phyloP scores from a whole-genome alignment of 1,284 basidiomycete genomes.

The Takashimella koratensis region DNA sequence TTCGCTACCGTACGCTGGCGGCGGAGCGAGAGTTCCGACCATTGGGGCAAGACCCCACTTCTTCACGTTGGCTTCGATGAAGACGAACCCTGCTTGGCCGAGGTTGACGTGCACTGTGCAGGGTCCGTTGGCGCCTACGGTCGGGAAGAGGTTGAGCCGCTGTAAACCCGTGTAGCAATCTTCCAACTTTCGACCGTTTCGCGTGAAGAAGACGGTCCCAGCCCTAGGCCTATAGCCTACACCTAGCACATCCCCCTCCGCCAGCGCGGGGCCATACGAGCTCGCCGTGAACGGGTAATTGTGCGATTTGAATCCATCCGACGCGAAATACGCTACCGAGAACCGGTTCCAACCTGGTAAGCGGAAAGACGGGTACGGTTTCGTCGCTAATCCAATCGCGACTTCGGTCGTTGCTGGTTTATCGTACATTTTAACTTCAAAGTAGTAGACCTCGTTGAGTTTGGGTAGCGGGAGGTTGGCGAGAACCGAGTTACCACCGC shows the following conservation, averaged over 20 bases:
- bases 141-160: slow-evolving; percentile 88
- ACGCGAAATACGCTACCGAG: slow-evolving; percentile 93
- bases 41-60: slow-evolving; percentile 96
- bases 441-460: slow-evolving; percentile 95
- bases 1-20: slow-evolving; percentile 91
- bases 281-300: slow-evolving; percentile 92
- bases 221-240: slow-evolving; percentile 88
- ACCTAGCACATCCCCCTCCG: slow-evolving; percentile 91
- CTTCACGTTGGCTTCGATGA: slow-evolving; percentile 97
- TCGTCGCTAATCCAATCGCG: slow-evolving; percentile 85
- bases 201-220: slow-evolving; percentile 94
- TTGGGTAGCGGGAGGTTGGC: slow-evolving; percentile 92
- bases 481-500: slow-evolving; percentile 78
- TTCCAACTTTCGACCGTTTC: slow-evolving; percentile 90
- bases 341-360: slow-evolving; percentile 82
- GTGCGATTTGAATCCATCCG: slow-evolving; percentile 91
- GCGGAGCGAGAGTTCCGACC: slow-evolving; percentile 88
- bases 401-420: slow-evolving; percentile 78
- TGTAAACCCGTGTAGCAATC: slow-evolving; percentile 87
- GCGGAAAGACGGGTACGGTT: slow-evolving; percentile 89
- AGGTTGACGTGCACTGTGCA: slow-evolving; percentile 93
- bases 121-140: slow-evolving; percentile 87
- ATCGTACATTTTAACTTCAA: slow-evolving; percentile 97
- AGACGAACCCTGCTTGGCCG: slow-evolving; percentile 93
- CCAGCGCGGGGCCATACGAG: slow-evolving; percentile 78